A percentile compares a stretch with the other conserved stretches of the same genome.
Conservation (phyloP, 805 yeast species). For the Ogataea parapolymorpha region DNA sequence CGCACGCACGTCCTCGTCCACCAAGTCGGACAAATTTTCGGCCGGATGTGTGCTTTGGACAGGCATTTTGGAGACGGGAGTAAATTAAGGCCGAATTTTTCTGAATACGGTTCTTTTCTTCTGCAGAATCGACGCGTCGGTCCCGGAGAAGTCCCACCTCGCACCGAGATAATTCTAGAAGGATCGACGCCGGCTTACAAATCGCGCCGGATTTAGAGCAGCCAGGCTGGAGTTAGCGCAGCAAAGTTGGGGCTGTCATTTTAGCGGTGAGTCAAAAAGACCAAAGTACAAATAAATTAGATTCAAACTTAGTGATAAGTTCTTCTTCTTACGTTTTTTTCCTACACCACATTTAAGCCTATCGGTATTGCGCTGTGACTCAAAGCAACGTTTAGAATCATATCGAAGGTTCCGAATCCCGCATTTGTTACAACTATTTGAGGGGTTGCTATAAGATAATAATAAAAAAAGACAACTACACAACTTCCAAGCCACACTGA, state of each 20-base stretch:
- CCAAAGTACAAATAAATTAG: constrained; percentile 2
- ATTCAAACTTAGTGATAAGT: constrained; percentile 1
- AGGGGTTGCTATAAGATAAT: constrained; percentile 2
- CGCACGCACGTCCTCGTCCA: constrained; percentile 34
- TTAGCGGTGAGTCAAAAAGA: constrained; percentile 9
- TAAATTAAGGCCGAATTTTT: too few relatives aligned
- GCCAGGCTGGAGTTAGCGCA: constrained; percentile 8
- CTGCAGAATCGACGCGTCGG: constrained; percentile 8
- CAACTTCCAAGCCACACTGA: background rate
- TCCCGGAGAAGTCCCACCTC: constrained; percentile 1
- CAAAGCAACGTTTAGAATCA: background rate
- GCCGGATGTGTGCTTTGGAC: constrained; percentile 31
- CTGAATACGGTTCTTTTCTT: background rate
- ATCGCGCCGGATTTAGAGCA: constrained; percentile 1
- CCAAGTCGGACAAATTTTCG: constrained; percentile 25
- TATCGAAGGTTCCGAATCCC: constrained; percentile 2
- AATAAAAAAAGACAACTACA: background rate
- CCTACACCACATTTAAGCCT: constrained; percentile 1
- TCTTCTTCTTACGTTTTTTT: constrained; percentile 3
- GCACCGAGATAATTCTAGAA: constrained; percentile 5
- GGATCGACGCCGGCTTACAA: constrained; percentile 6
- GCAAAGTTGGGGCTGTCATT: constrained; percentile 7
- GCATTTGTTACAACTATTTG: background rate
- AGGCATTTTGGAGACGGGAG: constrained; percentile 2
- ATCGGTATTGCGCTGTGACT: background rate